Percentiles rank a stretch among this genome's conserved stretches.
Evolutionary conservation across 208 protist species (phyloP).

Genomic region (Strigomonas culicis): DNA sequence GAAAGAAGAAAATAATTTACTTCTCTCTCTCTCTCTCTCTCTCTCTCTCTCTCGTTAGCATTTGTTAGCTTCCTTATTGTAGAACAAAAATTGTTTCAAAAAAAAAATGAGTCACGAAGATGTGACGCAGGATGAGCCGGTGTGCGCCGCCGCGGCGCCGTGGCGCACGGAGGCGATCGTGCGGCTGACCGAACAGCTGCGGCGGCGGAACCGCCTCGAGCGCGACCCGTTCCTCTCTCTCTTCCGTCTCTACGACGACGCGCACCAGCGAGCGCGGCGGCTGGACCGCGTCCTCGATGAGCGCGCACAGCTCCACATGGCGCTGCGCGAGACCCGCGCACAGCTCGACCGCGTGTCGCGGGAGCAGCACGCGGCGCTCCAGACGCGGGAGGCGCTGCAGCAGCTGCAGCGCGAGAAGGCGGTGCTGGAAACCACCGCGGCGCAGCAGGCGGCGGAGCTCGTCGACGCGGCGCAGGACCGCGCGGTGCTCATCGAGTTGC

Average conservation of each 20-base stretch:
- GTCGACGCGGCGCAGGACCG: background rate
- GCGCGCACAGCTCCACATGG: background rate
- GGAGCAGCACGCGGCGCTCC: background rate
- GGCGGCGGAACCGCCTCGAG: too few species aligned
- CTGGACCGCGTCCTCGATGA: too few species aligned
- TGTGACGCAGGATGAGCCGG: background rate
- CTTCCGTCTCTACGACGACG: too few species aligned
- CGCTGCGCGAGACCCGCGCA: background rate
- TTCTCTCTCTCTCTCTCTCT: background rate
- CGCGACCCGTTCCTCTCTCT: too few species aligned
- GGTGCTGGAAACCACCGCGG: background rate
- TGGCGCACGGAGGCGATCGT: background rate
- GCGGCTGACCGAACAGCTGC: background rate
- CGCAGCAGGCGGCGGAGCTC: too few species aligned
- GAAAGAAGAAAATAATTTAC: too few species aligned
- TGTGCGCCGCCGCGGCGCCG: too few species aligned
- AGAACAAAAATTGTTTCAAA: background rate
- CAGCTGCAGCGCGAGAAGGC: background rate
- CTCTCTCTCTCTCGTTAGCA: slow-evolving; percentile 11
- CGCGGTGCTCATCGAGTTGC: background rate
- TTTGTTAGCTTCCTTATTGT: slow-evolving; percentile 12
- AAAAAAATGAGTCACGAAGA: background rate
- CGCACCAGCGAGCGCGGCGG: too few species aligned
- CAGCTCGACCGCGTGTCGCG: background rate
- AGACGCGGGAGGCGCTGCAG: background rate